A percentile compares a stretch with the other conserved stretches of the same genome.
phyloP scores from a whole-genome alignment of 2,329 filamentous ascomycete species.

The Hypoxylon sp. region DNA sequence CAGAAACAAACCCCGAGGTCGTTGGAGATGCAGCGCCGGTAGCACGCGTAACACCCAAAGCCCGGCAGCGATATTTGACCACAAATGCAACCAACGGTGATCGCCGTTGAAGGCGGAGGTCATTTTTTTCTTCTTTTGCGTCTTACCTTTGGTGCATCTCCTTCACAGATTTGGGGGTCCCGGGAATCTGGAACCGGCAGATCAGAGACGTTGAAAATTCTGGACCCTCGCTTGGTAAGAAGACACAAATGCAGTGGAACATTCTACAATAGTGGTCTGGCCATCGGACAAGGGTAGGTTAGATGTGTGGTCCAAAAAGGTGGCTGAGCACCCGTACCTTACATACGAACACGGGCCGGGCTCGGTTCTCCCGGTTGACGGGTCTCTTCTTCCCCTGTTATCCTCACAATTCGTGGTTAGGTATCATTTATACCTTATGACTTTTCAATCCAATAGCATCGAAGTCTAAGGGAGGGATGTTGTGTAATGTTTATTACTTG shows the following conservation, averaged over 20 bases:
- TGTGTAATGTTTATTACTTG: neutral
- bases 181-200: slow-evolving; percentile 37
- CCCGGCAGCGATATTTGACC: slow-evolving; percentile 23
- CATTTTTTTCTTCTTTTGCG: neutral
- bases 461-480: neutral
- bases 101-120: slow-evolving; percentile 24
- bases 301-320: slow-evolving; percentile 3
- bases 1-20: slow-evolving; percentile 34
- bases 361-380: slow-evolving; percentile 27
- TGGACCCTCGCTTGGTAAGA: slow-evolving; percentile 34
- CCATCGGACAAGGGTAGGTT: neutral
- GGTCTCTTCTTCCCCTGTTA: neutral
- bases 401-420: neutral
- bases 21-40: slow-evolving; percentile 14
- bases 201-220: slow-evolving; percentile 23
- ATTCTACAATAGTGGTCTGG: slow-evolving; percentile 30
- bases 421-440: neutral
- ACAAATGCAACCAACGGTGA: slow-evolving; percentile 16
- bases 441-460: neutral
- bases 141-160: neutral
- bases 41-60: slow-evolving; percentile 34
- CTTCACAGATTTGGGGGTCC: slow-evolving; percentile 25
- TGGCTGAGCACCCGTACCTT: slow-evolving; percentile 35
- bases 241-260: slow-evolving; percentile 30
- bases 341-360: slow-evolving; percentile 19